A percentile compares a stretch with the other conserved stretches of the same genome.
Evolutionary conservation across 1,284 basidiomycete species (phyloP).

Genomic region (Papiliotrema laurentii): DNA sequence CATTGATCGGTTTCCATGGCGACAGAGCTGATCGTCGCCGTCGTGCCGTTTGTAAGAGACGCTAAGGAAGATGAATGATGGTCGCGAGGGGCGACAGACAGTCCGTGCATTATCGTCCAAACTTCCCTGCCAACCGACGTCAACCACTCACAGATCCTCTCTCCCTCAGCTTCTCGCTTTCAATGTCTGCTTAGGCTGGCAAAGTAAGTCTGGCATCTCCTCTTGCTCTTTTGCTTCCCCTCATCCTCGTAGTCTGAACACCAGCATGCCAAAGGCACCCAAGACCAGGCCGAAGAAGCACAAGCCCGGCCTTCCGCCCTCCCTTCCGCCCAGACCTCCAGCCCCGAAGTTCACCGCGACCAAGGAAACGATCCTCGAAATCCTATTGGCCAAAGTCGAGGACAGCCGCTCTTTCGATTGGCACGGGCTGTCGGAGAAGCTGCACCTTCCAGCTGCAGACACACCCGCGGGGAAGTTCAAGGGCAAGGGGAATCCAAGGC

Average conservation of each 20-base stretch:
- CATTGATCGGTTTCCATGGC: no score
- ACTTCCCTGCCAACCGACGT: no score
- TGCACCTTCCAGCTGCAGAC: not conserved
- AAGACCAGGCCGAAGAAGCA: not conserved
- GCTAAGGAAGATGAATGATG: no score
- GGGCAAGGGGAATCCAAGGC: slow-evolving; percentile 2
- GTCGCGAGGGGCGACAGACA: no score
- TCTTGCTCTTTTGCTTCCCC: no score
- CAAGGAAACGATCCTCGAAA: slow-evolving; percentile 20
- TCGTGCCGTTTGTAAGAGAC: no score
- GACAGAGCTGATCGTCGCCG: no score
- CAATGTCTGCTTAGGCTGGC: no score
- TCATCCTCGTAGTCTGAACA: not conserved
- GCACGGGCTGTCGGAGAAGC: slow-evolving; percentile 19
- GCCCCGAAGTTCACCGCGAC: not conserved
- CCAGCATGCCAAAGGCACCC: not conserved
- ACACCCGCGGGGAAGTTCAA: not conserved
- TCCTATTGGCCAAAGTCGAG: slow-evolving; percentile 31
- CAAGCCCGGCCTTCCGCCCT: not conserved
- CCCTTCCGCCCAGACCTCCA: not conserved
- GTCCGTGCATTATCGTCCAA: no score
- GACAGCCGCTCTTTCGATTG: slow-evolving; percentile 27
- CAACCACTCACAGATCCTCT: no score
- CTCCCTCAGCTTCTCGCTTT: no score
- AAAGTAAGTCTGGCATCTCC: no score